phyloP scores from a whole-genome alignment of 208 protist genomes.

The Leishmania tarentolae region DNA sequence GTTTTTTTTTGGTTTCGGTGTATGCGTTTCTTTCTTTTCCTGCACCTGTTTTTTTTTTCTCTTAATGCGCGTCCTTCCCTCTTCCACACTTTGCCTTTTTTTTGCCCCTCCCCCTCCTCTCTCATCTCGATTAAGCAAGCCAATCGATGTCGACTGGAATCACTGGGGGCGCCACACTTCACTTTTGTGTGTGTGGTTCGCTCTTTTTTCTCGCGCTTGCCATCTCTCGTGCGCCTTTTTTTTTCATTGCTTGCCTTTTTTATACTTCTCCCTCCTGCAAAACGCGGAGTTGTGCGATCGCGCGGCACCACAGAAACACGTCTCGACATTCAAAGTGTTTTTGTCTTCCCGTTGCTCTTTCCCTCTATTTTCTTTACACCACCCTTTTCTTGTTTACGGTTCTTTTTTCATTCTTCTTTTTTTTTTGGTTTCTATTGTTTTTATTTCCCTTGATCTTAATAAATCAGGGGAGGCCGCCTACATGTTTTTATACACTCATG shows the following conservation, averaged over 20 bases:
- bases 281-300: neutral
- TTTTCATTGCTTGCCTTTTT: neutral
- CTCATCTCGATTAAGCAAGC: neutral
- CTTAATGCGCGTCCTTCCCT: neutral
- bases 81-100: neutral
- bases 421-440: neutral
- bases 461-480: neutral
- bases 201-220: neutral
- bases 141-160: conserved; percentile 1
- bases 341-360: neutral
- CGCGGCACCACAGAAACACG: neutral
- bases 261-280: neutral
- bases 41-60: neutral
- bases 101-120: neutral
- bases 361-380: neutral
- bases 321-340: neutral
- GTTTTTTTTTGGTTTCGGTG: neutral
- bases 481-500: conserved; percentile 19
- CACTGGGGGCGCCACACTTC: neutral
- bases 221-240: neutral
- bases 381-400: neutral
- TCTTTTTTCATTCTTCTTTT: neutral
- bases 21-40: conserved; percentile 6
- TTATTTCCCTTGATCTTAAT: neutral
- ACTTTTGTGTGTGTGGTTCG: neutral